Percentiles rank a stretch among this genome's conserved stretches.
These are phyloP conservation scores for Aspergillus nanangensis DNA, from an alignment of 495 filamentous ascomycete species.

Conservation along the genomic window DNA sequence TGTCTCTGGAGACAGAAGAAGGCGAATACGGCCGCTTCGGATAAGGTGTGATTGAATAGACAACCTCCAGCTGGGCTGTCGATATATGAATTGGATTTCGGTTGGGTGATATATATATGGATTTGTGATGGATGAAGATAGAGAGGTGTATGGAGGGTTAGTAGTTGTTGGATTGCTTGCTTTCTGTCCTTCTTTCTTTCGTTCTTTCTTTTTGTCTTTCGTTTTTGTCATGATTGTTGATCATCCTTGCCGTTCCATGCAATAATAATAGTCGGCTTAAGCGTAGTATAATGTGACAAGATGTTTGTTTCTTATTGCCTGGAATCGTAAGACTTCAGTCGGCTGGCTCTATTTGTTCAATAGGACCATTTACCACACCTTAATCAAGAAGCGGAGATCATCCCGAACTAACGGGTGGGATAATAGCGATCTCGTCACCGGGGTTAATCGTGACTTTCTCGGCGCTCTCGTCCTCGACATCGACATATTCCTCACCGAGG, in stretches of 20 bases:
- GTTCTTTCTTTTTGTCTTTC: conserved; percentile 1
- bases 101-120: neutral
- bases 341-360: no score
- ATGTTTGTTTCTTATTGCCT: no score
- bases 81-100: neutral
- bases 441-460: conserved; percentile 52
- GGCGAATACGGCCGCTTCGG: conserved; percentile 14
- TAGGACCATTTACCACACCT: no score
- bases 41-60: conserved; percentile 17
- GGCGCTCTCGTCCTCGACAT: conserved; percentile 45
- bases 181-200: neutral
- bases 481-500: conserved; percentile 83
- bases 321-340: no score
- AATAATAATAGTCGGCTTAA: no score
- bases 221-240: no score
- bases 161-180: neutral
- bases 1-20: conserved; percentile 56
- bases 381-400: conserved; percentile 15
- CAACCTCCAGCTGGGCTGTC: neutral
- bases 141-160: no score
- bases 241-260: no score
- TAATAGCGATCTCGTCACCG: conserved; percentile 90
- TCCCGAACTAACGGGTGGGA: conserved; percentile 85
- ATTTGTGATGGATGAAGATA: no score
- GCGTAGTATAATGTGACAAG: no score